phyloP scores from a whole-genome alignment of 805 yeast genomes.

The Yarrowia sp. region DNA sequence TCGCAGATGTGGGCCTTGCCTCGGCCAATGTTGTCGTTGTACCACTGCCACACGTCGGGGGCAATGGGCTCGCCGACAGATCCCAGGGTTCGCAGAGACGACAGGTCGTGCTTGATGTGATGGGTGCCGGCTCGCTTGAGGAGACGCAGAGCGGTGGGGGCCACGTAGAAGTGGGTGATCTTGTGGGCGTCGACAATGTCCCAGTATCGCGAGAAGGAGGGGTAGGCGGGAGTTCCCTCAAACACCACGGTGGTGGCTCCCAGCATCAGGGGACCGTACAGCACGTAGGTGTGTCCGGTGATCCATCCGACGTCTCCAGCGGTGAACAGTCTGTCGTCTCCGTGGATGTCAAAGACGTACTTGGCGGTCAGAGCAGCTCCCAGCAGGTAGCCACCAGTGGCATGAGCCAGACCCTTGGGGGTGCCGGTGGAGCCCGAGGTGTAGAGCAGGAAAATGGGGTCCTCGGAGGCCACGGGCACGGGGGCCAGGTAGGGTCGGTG shows the following conservation, averaged over 20 bases:
- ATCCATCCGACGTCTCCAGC: slow-evolving; percentile 99
- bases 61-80: slow-evolving; percentile 99
- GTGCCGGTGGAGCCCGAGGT: slow-evolving; percentile 98
- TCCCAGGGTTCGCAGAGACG: slow-evolving; percentile 89
- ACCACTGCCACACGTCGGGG: slow-evolving; percentile 99
- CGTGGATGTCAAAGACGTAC: slow-evolving; percentile 92
- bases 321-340: slow-evolving; percentile 86
- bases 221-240: slow-evolving; percentile 98
- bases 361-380: slow-evolving; percentile 92
- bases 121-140: slow-evolving; percentile 89
- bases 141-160: slow-evolving; percentile 96
- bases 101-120: slow-evolving; percentile 80
- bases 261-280: slow-evolving; percentile 87
- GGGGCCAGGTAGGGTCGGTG: slow-evolving; percentile 88
- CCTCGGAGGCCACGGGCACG: slow-evolving; percentile 85
- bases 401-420: slow-evolving; percentile 97
- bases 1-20: slow-evolving; percentile 81
- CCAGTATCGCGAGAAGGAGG: slow-evolving; percentile 95
- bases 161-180: slow-evolving; percentile 96
- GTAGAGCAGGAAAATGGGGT: slow-evolving; percentile 92
- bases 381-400: slow-evolving; percentile 91
- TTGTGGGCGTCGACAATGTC: slow-evolving; percentile 88
- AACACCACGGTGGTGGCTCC: slow-evolving; percentile 94
- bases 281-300: slow-evolving; percentile 95
- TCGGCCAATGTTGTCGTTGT: slow-evolving; percentile 89